phyloP scores from a whole-genome alignment of 2,329 filamentous ascomycete genomes.

The Aspergillus quadrilineatus region DNA sequence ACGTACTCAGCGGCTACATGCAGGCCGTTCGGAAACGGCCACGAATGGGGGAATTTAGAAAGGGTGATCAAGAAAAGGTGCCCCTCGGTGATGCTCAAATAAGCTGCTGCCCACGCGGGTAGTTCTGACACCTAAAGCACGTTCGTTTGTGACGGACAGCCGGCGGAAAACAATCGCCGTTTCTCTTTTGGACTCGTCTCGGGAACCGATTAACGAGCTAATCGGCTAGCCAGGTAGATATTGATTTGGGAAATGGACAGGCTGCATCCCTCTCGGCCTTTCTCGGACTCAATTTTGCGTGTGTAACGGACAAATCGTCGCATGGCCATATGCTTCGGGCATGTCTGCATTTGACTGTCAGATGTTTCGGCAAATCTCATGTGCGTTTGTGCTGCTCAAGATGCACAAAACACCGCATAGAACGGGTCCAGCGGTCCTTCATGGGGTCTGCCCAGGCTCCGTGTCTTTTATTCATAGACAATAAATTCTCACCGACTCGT shows the following conservation, averaged over 20 bases:
- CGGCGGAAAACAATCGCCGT: not conserved
- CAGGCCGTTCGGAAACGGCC: constrained; percentile 21
- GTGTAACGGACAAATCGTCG: constrained; percentile 18
- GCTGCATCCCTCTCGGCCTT: not conserved
- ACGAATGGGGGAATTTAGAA: constrained; percentile 21
- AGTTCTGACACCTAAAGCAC: constrained; percentile 1
- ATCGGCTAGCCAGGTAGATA: not conserved
- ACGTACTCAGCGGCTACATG: constrained; percentile 25
- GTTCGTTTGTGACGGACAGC: constrained; percentile 4
- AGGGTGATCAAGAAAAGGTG: constrained; percentile 11
- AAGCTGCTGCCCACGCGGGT: constrained; percentile 1
- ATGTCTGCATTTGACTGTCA: constrained; percentile 17
- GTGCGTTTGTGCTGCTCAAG: constrained; percentile 17
- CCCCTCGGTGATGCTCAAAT: constrained; percentile 2
- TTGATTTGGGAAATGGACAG: not conserved
- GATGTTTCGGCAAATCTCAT: constrained; percentile 16
- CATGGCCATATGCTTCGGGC: constrained; percentile 17
- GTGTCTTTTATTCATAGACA: constrained; percentile 2
- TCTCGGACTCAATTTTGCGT: constrained; percentile 5
- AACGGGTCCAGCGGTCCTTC: constrained; percentile 1
- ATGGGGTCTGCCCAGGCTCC: constrained; percentile 4
- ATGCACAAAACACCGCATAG: constrained; percentile 9
- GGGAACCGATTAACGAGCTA: not conserved
- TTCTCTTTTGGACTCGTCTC: not conserved
- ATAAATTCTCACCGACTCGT: constrained; percentile 22